Evolutionary conservation across 2,329 filamentous ascomycete species (phyloP).

Genomic region (Cryphonectria carpinicola): DNA sequence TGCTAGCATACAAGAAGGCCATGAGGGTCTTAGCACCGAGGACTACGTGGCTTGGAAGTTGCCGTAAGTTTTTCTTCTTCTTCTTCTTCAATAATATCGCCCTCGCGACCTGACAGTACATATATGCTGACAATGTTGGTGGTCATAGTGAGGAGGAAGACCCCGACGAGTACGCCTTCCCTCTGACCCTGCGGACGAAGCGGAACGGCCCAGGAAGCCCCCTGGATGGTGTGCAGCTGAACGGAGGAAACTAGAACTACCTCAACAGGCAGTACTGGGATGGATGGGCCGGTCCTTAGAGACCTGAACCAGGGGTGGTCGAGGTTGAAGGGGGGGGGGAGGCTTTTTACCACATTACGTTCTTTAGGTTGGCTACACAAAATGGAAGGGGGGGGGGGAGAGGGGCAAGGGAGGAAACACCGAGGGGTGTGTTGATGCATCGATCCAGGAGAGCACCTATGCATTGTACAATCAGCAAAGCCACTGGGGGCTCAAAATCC

Average conservation of each 20-base stretch:
- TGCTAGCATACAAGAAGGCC: conserved; percentile 91
- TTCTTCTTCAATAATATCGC: no score
- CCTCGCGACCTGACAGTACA: background rate
- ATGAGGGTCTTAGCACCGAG: conserved; percentile 90
- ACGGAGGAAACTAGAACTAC: conserved; percentile 41
- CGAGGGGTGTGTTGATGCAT: background rate
- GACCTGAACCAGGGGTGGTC: background rate
- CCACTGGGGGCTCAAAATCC: background rate
- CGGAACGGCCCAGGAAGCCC: conserved; percentile 47
- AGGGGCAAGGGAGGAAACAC: background rate
- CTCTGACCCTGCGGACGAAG: conserved; percentile 60
- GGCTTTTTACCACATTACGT: background rate
- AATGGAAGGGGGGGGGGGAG: background rate
- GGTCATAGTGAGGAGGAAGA: conserved; percentile 84
- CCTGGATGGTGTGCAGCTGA: conserved; percentile 47
- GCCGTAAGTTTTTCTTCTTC: conserved; percentile 69
- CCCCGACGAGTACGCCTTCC: conserved; percentile 70
- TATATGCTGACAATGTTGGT: conserved; percentile 1
- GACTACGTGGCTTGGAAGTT: conserved; percentile 98
- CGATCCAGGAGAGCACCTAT: background rate
- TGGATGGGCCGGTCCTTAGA: background rate
- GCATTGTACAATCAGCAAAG: conserved; percentile 6
- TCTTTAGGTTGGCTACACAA: background rate
- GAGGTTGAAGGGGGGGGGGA: background rate
- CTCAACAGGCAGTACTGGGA: background rate